Evolutionary conservation across 2,329 filamentous ascomycete genomes (phyloP).

Genomic region (Monosporascus ibericus): DNA sequence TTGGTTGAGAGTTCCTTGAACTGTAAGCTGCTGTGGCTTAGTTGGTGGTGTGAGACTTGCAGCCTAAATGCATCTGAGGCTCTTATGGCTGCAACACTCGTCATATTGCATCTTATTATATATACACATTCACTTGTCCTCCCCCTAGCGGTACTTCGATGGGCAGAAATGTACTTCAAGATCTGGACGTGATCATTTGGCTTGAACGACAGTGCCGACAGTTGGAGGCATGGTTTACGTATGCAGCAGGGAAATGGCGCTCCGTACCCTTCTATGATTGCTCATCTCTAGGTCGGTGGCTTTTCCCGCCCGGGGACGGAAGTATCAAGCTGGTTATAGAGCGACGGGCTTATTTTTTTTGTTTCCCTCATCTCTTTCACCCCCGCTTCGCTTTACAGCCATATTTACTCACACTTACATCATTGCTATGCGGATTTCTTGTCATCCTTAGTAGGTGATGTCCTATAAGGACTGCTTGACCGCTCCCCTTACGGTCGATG

Average conservation of each 20-base stretch:
- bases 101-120: conserved; percentile 10
- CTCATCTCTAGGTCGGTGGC: background rate
- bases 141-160: too few relatives aligned
- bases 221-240: background rate
- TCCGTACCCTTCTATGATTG: too few relatives aligned
- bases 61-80: conserved; percentile 14
- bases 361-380: background rate
- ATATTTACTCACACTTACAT: too few relatives aligned
- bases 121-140: background rate
- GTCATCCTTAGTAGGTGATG: background rate
- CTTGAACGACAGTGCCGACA: background rate
- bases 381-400: too few relatives aligned
- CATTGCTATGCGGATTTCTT: background rate
- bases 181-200: background rate
- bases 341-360: background rate
- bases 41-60: conserved; percentile 12
- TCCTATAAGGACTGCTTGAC: background rate
- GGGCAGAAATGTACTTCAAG: background rate
- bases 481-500: background rate
- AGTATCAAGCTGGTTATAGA: background rate
- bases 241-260: background rate
- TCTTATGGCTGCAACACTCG: conserved; percentile 11
- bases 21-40: conserved; percentile 5
- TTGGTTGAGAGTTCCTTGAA: conserved; percentile 10
- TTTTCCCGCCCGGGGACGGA: background rate